Percentiles rank a stretch among this genome's conserved stretches.
phyloP scores from a whole-genome alignment of 2,329 filamentous ascomycete species.

The Myriosclerotinia scirpicola region DNA sequence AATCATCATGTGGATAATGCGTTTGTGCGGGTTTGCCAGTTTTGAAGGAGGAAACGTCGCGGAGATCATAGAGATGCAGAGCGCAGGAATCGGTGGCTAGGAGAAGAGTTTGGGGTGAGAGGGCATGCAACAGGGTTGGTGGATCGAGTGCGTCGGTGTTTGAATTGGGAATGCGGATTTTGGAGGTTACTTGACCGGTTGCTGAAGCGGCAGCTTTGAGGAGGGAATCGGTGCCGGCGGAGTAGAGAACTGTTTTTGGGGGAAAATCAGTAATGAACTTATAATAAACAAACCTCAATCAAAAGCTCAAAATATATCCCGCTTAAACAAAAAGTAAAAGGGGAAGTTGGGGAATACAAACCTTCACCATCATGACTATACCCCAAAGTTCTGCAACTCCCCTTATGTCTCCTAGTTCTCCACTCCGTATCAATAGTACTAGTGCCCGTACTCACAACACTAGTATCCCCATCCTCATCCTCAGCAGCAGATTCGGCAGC shows the following conservation, averaged over 20 bases:
- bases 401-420: slow-evolving; percentile 88
- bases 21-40: slow-evolving; percentile 70
- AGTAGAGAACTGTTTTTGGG: slow-evolving; percentile 52
- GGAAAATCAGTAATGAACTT: neutral
- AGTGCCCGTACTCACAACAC: slow-evolving; percentile 59
- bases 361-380: slow-evolving; percentile 77
- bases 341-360: slow-evolving; percentile 46
- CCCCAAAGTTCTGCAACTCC: slow-evolving; percentile 79
- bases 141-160: slow-evolving; percentile 54
- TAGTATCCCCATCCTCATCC: slow-evolving; percentile 51
- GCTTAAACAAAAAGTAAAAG: neutral
- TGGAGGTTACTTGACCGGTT: slow-evolving; percentile 72
- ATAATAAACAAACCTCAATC: slow-evolving; percentile 15
- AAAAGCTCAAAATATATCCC: neutral
- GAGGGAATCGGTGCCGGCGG: slow-evolving; percentile 60
- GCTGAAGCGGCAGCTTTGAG: slow-evolving; percentile 58
- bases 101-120: slow-evolving; percentile 85
- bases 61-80: slow-evolving; percentile 83
- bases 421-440: slow-evolving; percentile 80
- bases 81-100: slow-evolving; percentile 88
- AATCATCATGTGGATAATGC: slow-evolving; percentile 86
- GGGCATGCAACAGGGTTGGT: slow-evolving; percentile 77
- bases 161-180: slow-evolving; percentile 68
- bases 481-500: slow-evolving; percentile 51
- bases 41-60: slow-evolving; percentile 56